phyloP scores from a whole-genome alignment of 1,284 basidiomycete species.

The Fomitiporia mediterranea region DNA sequence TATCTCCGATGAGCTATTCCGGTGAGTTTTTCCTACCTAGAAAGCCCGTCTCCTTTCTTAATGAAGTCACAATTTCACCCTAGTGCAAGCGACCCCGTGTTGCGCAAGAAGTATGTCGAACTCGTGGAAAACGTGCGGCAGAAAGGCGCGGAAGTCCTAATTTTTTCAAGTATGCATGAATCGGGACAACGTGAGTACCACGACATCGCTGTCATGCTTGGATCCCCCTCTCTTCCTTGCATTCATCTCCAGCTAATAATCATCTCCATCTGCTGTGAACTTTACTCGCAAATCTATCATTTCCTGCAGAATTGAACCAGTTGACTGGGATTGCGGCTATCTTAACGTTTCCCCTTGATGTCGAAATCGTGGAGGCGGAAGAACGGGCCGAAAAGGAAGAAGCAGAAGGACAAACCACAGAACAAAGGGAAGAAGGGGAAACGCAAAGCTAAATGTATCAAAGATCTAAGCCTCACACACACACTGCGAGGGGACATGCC shows the following conservation, averaged over 20 bases:
- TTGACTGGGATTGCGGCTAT: slow-evolving; percentile 95
- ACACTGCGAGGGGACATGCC: not conserved
- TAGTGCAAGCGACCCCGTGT: slow-evolving; percentile 72
- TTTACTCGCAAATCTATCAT: not conserved
- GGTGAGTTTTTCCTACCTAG: slow-evolving; percentile 41
- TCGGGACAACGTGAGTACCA: slow-evolving; percentile 81
- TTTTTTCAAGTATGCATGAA: slow-evolving; percentile 99
- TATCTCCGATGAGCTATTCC: slow-evolving; percentile 93
- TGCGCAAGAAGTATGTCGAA: slow-evolving; percentile 80
- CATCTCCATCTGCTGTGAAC: not conserved
- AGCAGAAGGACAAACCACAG: slow-evolving; percentile 27
- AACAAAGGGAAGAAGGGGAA: not conserved
- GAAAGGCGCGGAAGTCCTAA: slow-evolving; percentile 89
- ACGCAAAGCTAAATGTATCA: not conserved
- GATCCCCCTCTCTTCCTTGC: not conserved
- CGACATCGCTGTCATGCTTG: not conserved
- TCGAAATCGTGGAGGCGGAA: slow-evolving; percentile 90
- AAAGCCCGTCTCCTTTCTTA: not conserved
- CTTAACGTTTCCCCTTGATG: slow-evolving; percentile 91
- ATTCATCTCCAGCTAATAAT: slow-evolving; percentile 8
- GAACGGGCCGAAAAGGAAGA: slow-evolving; percentile 63
- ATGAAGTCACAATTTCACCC: slow-evolving; percentile 2
- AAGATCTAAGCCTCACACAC: not conserved
- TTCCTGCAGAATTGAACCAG: slow-evolving; percentile 79
- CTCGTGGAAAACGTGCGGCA: slow-evolving; percentile 87